A percentile compares a stretch with the other conserved stretches of the same genome.
phyloP scores from a whole-genome alignment of 1,284 basidiomycete genomes.

The Ustilago trichophora region DNA sequence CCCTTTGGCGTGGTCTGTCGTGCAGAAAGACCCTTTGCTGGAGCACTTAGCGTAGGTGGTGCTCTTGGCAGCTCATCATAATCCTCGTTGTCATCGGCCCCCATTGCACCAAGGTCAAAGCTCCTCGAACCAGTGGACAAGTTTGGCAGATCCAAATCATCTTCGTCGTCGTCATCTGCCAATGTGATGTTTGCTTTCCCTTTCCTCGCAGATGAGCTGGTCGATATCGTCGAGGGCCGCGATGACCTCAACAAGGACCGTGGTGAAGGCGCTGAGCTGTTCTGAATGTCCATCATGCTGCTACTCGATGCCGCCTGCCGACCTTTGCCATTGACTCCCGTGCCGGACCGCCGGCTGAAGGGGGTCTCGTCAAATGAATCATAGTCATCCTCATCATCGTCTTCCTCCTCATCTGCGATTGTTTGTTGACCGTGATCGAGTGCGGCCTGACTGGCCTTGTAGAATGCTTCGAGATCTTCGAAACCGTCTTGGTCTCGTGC shows the following conservation, averaged over 20 bases:
- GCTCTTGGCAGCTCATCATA: slow-evolving; percentile 14
- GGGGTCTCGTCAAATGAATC: slow-evolving; percentile 37
- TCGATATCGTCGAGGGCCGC: slow-evolving; percentile 34
- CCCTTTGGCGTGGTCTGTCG: slow-evolving; percentile 9
- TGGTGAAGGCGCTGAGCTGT: slow-evolving; percentile 45
- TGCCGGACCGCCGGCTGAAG: slow-evolving; percentile 13
- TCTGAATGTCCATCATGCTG: slow-evolving; percentile 50
- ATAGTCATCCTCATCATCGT: slow-evolving; percentile 71
- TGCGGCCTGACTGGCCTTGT: slow-evolving; percentile 60
- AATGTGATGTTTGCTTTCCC: slow-evolving; percentile 26
- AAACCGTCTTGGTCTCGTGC: slow-evolving; percentile 75
- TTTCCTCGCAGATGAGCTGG: slow-evolving; percentile 14
- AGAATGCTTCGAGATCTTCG: slow-evolving; percentile 61
- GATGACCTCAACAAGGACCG: slow-evolving; percentile 27
- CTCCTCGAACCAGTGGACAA: slow-evolving; percentile 48
- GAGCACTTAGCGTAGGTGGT: slow-evolving; percentile 5
- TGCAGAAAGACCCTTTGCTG: slow-evolving; percentile 18
- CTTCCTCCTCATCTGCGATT: slow-evolving; percentile 72
- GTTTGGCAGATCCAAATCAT: slow-evolving; percentile 31
- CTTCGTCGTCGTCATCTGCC: slow-evolving; percentile 65
- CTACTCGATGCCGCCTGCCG: slow-evolving; percentile 26
- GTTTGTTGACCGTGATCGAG: slow-evolving; percentile 62
- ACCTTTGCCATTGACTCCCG: slow-evolving; percentile 1
- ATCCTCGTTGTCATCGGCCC: slow-evolving; percentile 55
- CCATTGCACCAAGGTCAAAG: slow-evolving; percentile 50